Percentiles rank a stretch among this genome's conserved stretches.
Conservation (phyloP, 176 grass and related monocot genomes). For the Eleusine indica region DNA sequence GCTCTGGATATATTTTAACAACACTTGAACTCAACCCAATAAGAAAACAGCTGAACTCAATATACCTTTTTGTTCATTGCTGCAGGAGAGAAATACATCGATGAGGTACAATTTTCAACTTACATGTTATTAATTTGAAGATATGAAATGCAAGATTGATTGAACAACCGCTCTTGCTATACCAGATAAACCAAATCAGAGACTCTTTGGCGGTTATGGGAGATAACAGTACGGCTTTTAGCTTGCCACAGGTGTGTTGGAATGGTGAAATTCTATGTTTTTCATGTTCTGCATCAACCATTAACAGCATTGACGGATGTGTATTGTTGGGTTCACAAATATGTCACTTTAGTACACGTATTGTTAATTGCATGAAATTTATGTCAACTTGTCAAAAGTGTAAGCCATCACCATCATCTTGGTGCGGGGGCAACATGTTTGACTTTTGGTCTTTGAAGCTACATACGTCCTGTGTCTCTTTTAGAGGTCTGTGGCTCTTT, state of each 20-base stretch:
- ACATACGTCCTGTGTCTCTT: not conserved
- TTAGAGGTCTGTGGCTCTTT: too few relatives aligned
- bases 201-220: constrained; percentile 91
- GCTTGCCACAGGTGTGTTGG: constrained; percentile 81
- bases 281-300: constrained; percentile 8
- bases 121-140: constrained; percentile 36
- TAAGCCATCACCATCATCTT: not conserved
- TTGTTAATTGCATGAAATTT: not conserved
- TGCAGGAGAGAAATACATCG: constrained; percentile 85
- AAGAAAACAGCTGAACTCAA: constrained; percentile 27
- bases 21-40: constrained; percentile 32
- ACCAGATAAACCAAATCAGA: constrained; percentile 95
- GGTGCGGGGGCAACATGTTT: not conserved
- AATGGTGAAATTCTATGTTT: not conserved
- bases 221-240: constrained; percentile 90
- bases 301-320: constrained; percentile 11
- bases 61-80: constrained; percentile 38
- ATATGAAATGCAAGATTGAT: constrained; percentile 30
- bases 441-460: not conserved
- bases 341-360: not conserved
- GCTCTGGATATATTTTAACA: constrained; percentile 27
- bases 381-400: not conserved
- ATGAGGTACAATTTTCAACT: constrained; percentile 61
- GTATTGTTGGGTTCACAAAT: not conserved
- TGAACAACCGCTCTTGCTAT: constrained; percentile 37